These are phyloP conservation scores for Aspergillus mulundensis DNA, from an alignment of 495 filamentous ascomycete species.

Conservation along the genomic window DNA sequence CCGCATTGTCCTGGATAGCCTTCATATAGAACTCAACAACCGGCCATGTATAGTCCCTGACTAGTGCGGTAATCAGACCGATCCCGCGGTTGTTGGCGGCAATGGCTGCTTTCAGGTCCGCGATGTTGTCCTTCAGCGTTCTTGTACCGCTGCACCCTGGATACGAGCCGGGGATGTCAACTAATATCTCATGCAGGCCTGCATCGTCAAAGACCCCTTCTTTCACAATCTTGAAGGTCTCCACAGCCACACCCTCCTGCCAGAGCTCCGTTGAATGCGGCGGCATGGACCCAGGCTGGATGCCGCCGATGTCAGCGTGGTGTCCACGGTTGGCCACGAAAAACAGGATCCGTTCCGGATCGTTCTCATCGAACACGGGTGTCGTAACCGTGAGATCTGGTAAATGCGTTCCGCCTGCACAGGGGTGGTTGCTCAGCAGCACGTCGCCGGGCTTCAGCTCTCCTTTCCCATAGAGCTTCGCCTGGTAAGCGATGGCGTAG, in stretches of 20 bases:
- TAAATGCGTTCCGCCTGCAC: constrained; percentile 82
- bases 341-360: constrained; percentile 84
- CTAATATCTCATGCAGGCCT: constrained; percentile 71
- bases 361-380: constrained; percentile 67
- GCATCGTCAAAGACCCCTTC: constrained; percentile 83
- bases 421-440: constrained; percentile 91
- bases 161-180: constrained; percentile 69
- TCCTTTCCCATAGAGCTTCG: constrained; percentile 75
- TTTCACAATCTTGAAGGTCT: constrained; percentile 87
- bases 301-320: constrained; percentile 96
- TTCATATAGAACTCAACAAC: constrained; percentile 92
- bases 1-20: constrained; percentile 46
- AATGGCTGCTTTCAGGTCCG: constrained; percentile 90
- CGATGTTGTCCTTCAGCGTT: constrained; percentile 85
- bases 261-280: constrained; percentile 88
- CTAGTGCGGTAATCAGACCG: constrained; percentile 72
- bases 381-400: constrained; percentile 90
- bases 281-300: constrained; percentile 94
- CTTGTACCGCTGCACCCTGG: constrained; percentile 84
- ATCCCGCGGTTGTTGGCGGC: constrained; percentile 95
- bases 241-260: constrained; percentile 93
- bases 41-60: constrained; percentile 73
- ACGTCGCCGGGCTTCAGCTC: constrained; percentile 90
- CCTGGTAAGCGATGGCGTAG: constrained; percentile 94
- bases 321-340: constrained; percentile 95